Base-by-base conservation (phyloP, 1,284 basidiomycete species). In the Cystobasidiaceae sp. region DNA sequence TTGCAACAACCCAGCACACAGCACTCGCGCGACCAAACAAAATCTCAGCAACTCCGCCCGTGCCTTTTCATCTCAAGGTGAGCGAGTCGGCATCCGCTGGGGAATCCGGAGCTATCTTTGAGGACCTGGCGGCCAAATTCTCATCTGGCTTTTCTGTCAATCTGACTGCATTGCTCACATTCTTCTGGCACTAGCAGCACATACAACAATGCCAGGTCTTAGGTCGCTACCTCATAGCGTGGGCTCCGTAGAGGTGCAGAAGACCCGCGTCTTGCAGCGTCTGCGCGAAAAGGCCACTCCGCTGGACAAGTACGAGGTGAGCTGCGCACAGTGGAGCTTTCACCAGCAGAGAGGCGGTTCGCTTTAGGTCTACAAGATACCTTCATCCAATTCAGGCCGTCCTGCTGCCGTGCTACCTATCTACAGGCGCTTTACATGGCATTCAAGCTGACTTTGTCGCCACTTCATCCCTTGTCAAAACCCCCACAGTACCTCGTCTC, bases 231-330 rank as follows among this genome's bases (percentile, higher is more conserved):
- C 56, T 48, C 50, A 30, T 28, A 43, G 39, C 21, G 23, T 68
- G 27, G 67, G 67, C 9, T 33, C 32, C 17, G 55, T 68, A 6
- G 61, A 68, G 23, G 39, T 65, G 3, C 67, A 68, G 43, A 65
- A 68, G 49, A 25, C 58, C 19, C 61, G 67, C 32, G 65, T 62
- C 9, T 50, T 68, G 7, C 44, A 56, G 15, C 30, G 67, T 6
- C 33, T 68, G 17, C 13, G 67, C 13, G 27, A 44, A 25, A 63
- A 64, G 49, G 34, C 54, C 4, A 62, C 65, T 37, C 54, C 56
- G 13, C 45, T 67, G 15, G 50, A 55, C 51, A 46, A 48, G 13
- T 64, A 68, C 44, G 67, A 68, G 61, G 52, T 57, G 54, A 28
- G 65, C 23, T 30, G 15, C 37, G n/a, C 32, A n/a, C 32, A 6